Base-by-base conservation (phyloP, 1,284 basidiomycete species). In the Apiotrichum porosum region DNA sequence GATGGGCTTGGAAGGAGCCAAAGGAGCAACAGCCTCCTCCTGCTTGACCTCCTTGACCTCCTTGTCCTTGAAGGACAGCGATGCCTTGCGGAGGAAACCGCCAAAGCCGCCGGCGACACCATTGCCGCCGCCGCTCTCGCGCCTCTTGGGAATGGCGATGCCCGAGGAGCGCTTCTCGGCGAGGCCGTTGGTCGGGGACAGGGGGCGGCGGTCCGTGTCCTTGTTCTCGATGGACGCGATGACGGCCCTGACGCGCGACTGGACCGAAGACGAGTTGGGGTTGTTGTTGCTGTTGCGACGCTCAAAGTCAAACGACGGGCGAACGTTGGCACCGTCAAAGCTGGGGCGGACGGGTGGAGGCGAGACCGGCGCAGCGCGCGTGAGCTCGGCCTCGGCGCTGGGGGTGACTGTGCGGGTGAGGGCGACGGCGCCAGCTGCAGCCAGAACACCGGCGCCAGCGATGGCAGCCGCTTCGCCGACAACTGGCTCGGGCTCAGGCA, bases 21-120 rank as follows among this genome's bases (percentile, higher is more conserved):
- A 32, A 9, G 14, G 8, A 28, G 33, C 15, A 28, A 23, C 22
- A 15, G 42, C 10, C 9, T 18, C n/a, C n/a, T 24, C 42, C 0
- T 33, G 15, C 14, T 21, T 30, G 13, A 22, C 17, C 6, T 17
- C 18, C 43, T 44, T 10, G 21, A 15, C n/a, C 19, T 23, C n/a
- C 15, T 42, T 42, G 9, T 24, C 15, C 23, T 42, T 31, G 17
- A 42, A 42, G 1, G 41, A 34, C 15, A 31, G n/a, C 9, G 18
- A 22, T n/a, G 41, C 41, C 41, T 42, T 42, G 41, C 41, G 41
- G n/a, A 42, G 21, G 19, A 42, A 42, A 6, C 19, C 23, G 31
- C 14, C 41, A 26, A 42, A 42, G n/a, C n/a, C n/a, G n/a, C n/a
- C n/a, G n/a, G n/a, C n/a, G n/a, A n/a, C n/a, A n/a, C n/a, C n/a